A percentile compares a stretch with the other conserved stretches of the same genome.
Evolutionary conservation across 176 grass and related monocot genomes (phyloP).

Genomic region (Bromus sterilis): DNA sequence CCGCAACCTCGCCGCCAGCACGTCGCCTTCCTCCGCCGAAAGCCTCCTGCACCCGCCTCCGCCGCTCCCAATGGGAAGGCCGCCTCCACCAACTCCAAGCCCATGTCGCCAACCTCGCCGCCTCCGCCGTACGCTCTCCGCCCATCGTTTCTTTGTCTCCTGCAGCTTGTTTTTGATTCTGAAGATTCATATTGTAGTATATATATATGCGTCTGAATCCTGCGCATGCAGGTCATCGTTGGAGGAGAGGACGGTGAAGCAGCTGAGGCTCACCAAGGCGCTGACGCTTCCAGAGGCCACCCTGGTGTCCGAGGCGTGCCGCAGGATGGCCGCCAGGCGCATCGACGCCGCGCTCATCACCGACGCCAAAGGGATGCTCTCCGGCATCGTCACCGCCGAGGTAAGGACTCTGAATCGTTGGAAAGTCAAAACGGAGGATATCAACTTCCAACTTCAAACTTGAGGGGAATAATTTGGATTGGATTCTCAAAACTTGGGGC

Average conservation of each 20-base stretch:
- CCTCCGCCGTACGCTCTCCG: constrained; percentile 12
- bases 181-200: no score
- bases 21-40: not conserved
- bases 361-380: constrained; percentile 59
- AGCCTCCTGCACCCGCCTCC: not conserved
- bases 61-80: constrained; percentile 5
- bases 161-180: not conserved
- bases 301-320: constrained; percentile 53
- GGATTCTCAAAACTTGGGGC: no score
- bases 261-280: constrained; percentile 51
- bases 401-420: constrained; percentile 8
- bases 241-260: constrained; percentile 87
- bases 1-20: not conserved
- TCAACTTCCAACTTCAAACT: not conserved
- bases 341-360: constrained; percentile 74
- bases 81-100: constrained; percentile 14
- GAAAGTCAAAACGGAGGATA: not conserved
- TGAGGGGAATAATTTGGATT: not conserved
- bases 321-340: constrained; percentile 57
- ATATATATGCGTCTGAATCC: not conserved
- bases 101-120: constrained; percentile 21
- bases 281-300: constrained; percentile 68
- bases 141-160: not conserved
- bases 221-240: constrained; percentile 22
- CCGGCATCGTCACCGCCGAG: constrained; percentile 69